A percentile compares a stretch with the other conserved stretches of the same genome.
phyloP scores from a whole-genome alignment of 192 early-diverging fungal species.

The Dispira simplex region DNA sequence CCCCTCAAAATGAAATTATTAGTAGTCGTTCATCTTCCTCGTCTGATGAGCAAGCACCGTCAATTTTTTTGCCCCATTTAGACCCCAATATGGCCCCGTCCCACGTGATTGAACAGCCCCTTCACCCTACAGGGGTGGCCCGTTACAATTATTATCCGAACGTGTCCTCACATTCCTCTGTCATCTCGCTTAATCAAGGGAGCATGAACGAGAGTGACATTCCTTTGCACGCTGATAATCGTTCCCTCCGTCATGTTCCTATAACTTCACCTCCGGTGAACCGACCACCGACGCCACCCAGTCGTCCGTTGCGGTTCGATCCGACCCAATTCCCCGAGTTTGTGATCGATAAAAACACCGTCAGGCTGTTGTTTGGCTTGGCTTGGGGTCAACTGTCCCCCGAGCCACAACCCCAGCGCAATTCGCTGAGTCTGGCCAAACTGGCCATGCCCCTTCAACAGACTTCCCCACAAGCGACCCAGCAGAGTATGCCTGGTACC shows the following conservation, averaged over 20 bases:
- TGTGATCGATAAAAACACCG: neutral
- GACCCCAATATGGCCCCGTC: neutral
- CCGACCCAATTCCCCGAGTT: conserved; percentile 5
- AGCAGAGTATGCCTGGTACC: neutral
- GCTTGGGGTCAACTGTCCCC: neutral
- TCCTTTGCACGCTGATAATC: neutral
- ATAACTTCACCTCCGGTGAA: neutral
- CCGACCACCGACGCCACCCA: neutral
- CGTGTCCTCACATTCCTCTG: neutral
- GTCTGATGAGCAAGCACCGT: neutral
- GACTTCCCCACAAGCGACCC: neutral
- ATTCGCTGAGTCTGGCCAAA: neutral
- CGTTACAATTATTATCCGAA: neutral
- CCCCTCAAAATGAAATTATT: too few species aligned
- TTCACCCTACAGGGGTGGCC: neutral
- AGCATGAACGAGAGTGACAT: neutral
- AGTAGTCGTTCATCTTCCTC: too few species aligned
- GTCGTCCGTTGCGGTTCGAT: neutral
- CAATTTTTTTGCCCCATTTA: neutral
- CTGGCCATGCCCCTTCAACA: neutral
- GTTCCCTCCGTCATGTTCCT: neutral
- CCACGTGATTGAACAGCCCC: neutral
- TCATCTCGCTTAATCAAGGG: neutral
- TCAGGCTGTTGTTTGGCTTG: neutral
- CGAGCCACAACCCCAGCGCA: neutral